Conservation (phyloP, 2,329 filamentous ascomycete species). For the Alternaria brassicicola region DNA sequence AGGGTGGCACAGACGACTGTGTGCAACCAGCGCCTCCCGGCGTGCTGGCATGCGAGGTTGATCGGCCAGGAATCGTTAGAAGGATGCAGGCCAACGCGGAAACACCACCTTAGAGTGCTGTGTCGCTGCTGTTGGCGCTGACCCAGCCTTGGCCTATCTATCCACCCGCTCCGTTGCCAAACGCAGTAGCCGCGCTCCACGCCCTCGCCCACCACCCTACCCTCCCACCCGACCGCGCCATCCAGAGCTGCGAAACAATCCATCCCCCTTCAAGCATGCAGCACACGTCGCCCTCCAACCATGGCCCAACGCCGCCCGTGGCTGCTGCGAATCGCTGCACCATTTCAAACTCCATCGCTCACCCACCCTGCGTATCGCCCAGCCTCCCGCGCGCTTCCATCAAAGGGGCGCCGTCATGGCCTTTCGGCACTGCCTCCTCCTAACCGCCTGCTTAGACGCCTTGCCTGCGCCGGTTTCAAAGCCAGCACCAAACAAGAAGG, state of each 20-base stretch:
- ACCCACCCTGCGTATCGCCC: conserved; percentile 33
- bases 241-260: not conserved
- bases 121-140: conserved; percentile 3
- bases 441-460: conserved; percentile 31
- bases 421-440: conserved; percentile 34
- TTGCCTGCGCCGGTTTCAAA: conserved; percentile 17
- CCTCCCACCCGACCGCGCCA: not conserved
- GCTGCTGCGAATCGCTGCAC: not conserved
- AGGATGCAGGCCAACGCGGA: conserved; percentile 29
- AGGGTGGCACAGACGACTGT: conserved; percentile 23
- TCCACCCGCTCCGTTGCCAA: conserved; percentile 26
- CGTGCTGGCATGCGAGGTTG: conserved; percentile 31
- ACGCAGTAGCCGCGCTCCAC: conserved; percentile 28
- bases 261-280: not conserved
- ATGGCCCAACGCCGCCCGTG: not conserved
- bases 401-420: conserved; percentile 7
- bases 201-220: not conserved
- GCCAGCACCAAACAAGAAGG: conserved; percentile 34
- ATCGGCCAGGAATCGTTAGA: conserved; percentile 33
- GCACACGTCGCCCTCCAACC: not conserved
- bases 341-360: not conserved
- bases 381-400: conserved; percentile 32
- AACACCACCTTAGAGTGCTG: conserved; percentile 16
- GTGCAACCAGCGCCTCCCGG: conserved; percentile 30
- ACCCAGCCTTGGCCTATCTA: not conserved